phyloP scores from a whole-genome alignment of 1,139 yeast species.

The Pichia sp. region DNA sequence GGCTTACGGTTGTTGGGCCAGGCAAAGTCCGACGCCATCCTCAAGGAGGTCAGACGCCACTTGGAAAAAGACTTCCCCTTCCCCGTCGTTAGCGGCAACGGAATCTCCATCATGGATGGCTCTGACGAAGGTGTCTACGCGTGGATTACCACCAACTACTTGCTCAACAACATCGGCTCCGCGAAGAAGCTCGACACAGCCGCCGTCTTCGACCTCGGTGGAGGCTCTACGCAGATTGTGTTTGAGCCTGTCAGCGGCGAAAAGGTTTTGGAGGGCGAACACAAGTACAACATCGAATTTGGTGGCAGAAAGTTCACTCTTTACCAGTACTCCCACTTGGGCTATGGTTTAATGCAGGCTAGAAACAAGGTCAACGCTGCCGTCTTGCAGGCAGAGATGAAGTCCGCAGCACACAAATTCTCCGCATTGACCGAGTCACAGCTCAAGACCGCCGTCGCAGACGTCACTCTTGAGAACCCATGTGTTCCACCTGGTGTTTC shows the following conservation, averaged over 20 bases:
- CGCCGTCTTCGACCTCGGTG: conserved; percentile 96
- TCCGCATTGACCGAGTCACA: conserved; percentile 32
- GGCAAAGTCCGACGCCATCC: conserved; percentile 62
- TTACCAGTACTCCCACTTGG: conserved; percentile 92
- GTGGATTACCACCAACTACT: conserved; percentile 93
- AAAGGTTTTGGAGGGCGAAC: conserved; percentile 79
- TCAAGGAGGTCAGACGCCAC: conserved; percentile 70
- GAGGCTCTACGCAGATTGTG: conserved; percentile 97
- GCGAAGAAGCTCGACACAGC: conserved; percentile 74
- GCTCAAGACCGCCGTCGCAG: conserved; percentile 39
- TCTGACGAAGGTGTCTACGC: conserved; percentile 98
- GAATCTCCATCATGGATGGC: conserved; percentile 91
- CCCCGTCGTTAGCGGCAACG: conserved; percentile 81
- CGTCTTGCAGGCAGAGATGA: conserved; percentile 49
- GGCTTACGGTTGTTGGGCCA: conserved; percentile 87
- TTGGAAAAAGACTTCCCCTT: conserved; percentile 80
- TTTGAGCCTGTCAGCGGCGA: conserved; percentile 76
- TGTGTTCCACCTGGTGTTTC: conserved; percentile 77
- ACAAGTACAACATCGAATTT: conserved; percentile 72
- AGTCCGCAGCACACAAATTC: conserved; percentile 28
- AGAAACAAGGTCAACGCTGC: conserved; percentile 72
- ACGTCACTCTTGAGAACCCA: conserved; percentile 59
- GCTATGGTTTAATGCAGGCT: conserved; percentile 94
- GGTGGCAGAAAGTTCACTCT: conserved; percentile 79
- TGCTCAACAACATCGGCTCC: conserved; percentile 86